Conservation (phyloP, 441 rosid genomes). For the Hypseocharis bilobata region DNA sequence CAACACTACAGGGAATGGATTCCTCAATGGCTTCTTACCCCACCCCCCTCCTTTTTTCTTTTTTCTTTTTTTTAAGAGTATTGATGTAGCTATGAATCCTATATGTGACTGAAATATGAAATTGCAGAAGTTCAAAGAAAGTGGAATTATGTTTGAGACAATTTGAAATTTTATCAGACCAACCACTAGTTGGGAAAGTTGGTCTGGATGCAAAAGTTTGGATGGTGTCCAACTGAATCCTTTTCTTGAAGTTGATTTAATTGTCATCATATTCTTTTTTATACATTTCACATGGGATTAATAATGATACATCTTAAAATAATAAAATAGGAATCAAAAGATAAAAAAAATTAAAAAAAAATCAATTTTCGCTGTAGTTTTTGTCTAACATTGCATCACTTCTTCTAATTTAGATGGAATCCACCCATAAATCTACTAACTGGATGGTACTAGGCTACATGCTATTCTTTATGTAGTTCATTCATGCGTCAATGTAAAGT, state of each 20-base stretch:
- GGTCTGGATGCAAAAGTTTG: neutral
- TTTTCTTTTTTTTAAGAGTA: too few relatives aligned
- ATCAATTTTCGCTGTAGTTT: neutral
- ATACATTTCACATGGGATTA: neutral
- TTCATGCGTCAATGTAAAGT: neutral
- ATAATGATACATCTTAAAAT: too few relatives aligned
- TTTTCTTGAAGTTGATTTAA: neutral
- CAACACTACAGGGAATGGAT: too few relatives aligned
- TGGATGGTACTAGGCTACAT: neutral
- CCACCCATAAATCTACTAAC: neutral
- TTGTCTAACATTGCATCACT: neutral
- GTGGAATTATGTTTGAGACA: too few relatives aligned
- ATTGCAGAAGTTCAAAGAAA: too few relatives aligned
- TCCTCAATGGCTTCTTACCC: too few relatives aligned
- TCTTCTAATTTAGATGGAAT: neutral
- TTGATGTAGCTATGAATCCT: too few relatives aligned
- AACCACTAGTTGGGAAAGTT: too few relatives aligned
- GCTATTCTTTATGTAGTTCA: neutral
- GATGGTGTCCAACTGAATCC: neutral
- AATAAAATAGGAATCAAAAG: neutral
- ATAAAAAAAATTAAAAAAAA: too few relatives aligned
- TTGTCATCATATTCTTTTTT: neutral
- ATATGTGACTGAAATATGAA: too few relatives aligned
- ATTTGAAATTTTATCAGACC: too few relatives aligned
- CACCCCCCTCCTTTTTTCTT: too few relatives aligned